Percentiles rank a stretch among this genome's conserved stretches.
These are phyloP conservation scores for Fusarium sp. DNA, from an alignment of 2,329 filamentous ascomycete species.

Conservation along the genomic window DNA sequence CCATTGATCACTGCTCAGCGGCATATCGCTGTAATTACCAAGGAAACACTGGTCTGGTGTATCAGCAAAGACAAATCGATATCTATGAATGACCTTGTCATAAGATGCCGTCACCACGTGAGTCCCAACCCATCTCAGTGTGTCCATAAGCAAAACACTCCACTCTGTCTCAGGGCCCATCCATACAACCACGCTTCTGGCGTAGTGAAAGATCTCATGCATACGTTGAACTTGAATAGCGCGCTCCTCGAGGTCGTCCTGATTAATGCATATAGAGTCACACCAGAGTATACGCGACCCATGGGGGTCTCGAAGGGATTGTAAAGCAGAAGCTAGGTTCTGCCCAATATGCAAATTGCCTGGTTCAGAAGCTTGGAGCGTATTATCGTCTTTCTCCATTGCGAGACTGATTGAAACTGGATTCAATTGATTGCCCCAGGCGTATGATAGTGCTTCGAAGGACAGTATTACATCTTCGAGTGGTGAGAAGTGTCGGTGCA, in stretches of 20 bases:
- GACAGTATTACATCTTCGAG: neutral
- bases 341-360: neutral
- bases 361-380: neutral
- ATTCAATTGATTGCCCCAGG: slow-evolving; percentile 9
- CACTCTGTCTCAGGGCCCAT: slow-evolving; percentile 2
- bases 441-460: slow-evolving; percentile 10
- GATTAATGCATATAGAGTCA: slow-evolving; percentile 20
- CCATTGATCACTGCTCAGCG: neutral
- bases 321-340: slow-evolving; percentile 14
- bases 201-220: slow-evolving; percentile 2
- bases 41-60: neutral
- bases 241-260: slow-evolving; percentile 1
- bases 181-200: slow-evolving; percentile 5
- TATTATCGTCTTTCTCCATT: neutral
- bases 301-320: neutral
- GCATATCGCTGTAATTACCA: neutral
- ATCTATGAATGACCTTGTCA: neutral
- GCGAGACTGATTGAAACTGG: neutral
- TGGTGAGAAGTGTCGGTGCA: neutral
- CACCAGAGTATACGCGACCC: neutral
- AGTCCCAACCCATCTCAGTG: neutral
- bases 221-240: slow-evolving; percentile 8
- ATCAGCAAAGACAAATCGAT: no score
- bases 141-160: neutral
- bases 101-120: neutral